A percentile compares a stretch with the other conserved stretches of the same genome.
phyloP scores from a whole-genome alignment of 2,329 filamentous ascomycete species.

The Chaetothyriales sp. region DNA sequence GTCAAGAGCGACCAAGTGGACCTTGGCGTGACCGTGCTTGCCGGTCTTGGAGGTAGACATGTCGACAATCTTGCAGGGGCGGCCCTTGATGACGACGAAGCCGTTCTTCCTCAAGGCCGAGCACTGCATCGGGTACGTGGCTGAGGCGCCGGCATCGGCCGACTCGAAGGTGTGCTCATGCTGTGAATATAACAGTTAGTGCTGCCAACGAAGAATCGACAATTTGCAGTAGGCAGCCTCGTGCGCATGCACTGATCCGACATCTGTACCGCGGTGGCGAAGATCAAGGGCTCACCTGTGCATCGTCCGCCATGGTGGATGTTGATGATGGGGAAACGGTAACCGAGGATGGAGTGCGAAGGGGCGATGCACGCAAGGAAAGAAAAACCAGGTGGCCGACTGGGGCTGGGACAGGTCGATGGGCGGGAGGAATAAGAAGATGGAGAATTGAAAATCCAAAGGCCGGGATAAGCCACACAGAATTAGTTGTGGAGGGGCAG shows the following conservation, averaged over 20 bases:
- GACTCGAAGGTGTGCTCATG: constrained; percentile 73
- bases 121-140: constrained; percentile 96
- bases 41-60: constrained; percentile 99
- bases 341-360: background rate
- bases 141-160: constrained; percentile 89
- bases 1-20: constrained; percentile 92
- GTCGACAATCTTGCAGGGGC: constrained; percentile 99
- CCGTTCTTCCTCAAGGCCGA: constrained; percentile 99
- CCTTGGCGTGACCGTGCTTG: constrained; percentile 99
- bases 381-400: background rate
- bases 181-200: constrained; percentile 25
- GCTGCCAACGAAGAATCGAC: background rate
- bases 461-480: background rate
- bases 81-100: constrained; percentile 92
- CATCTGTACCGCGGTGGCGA: background rate
- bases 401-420: background rate
- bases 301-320: constrained; percentile 1
- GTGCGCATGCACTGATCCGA: background rate
- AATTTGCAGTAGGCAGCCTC: background rate
- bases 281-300: background rate
- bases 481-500: background rate
- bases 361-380: background rate
- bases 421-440: background rate
- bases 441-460: background rate
- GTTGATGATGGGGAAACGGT: background rate